phyloP scores from a whole-genome alignment of 2,329 filamentous ascomycete genomes.

The Diplodia seriata region DNA sequence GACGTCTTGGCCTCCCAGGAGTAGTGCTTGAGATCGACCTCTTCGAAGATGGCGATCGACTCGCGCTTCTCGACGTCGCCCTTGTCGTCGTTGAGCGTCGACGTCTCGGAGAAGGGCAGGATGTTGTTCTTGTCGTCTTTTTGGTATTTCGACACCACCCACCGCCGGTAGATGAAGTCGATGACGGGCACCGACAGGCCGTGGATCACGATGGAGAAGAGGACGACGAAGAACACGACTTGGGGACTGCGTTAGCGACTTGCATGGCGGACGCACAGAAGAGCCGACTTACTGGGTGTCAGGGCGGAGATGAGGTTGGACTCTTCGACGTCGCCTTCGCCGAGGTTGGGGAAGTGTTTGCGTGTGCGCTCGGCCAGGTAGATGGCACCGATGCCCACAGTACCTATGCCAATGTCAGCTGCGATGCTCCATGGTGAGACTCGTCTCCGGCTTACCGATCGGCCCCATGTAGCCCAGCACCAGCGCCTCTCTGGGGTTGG shows the following conservation, averaged over 20 bases:
- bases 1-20: too few relatives aligned
- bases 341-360: slow-evolving; percentile 52
- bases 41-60: too few relatives aligned
- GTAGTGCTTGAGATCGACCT: too few relatives aligned
- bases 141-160: too few relatives aligned
- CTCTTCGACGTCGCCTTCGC: slow-evolving; percentile 50
- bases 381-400: slow-evolving; percentile 52
- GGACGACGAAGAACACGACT: slow-evolving; percentile 57
- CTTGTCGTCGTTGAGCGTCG: too few relatives aligned
- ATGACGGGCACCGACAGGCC: slow-evolving; percentile 58
- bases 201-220: slow-evolving; percentile 57
- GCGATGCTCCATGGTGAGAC: too few relatives aligned
- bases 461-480: slow-evolving; percentile 66
- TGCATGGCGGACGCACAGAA: not conserved
- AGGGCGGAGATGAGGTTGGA: slow-evolving; percentile 51
- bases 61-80: too few relatives aligned
- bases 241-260: not conserved
- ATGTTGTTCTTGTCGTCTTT: too few relatives aligned
- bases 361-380: slow-evolving; percentile 57
- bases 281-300: slow-evolving; percentile 39
- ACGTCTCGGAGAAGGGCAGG: too few relatives aligned
- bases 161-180: slow-evolving; percentile 48
- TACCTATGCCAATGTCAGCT: not conserved
- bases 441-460: slow-evolving; percentile 42
- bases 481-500: slow-evolving; percentile 64